Evolutionary conservation across 148 eudicot genomes (phyloP), one percentile per base, ranked within the genome.

Genomic region (Pouteria glomerata): DNA sequence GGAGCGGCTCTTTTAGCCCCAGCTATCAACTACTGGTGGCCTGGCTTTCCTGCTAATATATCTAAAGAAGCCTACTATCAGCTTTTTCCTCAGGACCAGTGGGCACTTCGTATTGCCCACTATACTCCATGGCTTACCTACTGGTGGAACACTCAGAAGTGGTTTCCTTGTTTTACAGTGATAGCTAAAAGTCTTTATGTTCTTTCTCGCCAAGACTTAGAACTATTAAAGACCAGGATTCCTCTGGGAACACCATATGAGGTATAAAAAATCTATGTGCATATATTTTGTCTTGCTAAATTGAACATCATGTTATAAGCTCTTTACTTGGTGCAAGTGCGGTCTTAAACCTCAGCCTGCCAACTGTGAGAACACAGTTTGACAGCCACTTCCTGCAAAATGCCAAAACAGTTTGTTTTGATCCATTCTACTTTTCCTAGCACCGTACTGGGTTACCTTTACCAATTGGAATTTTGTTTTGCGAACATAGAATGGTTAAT

Each of bases 141-240:
- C 62, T 91, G 97, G 97, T 92, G 92, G 97, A 84, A 85, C 67
- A 84, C 97, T 29, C 95, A 89, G 65, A 85, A 84, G 57, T 70
- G 81, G 73, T 87, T 92, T 74, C 92, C 91, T 12, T 21, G 45
- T 39, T 78, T 66, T 23, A 63, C 80, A 73, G 69, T 75, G 23
- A 70, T 82, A 23, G 74, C 80, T 78, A 79, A 70, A 0, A 80
- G 70, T 53, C 71, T 63, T 59, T 66, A 67, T 44, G 27, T 81
- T 52, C 70, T 81, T 44, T 85, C 87, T 67, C 62, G 45, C 48
- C 83, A 78, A 58, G 92, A 88, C 76, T 51, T 59, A 57, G 76
- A 82, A 75, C 74, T 88, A 11, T 0, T 63, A n/a, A n/a, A n/a
- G 52, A 19, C 58, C 31, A 71, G 45, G 45, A 6, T 15, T 13